Conservation (phyloP, 257 asterid species). For the Ilex aquifolium region DNA sequence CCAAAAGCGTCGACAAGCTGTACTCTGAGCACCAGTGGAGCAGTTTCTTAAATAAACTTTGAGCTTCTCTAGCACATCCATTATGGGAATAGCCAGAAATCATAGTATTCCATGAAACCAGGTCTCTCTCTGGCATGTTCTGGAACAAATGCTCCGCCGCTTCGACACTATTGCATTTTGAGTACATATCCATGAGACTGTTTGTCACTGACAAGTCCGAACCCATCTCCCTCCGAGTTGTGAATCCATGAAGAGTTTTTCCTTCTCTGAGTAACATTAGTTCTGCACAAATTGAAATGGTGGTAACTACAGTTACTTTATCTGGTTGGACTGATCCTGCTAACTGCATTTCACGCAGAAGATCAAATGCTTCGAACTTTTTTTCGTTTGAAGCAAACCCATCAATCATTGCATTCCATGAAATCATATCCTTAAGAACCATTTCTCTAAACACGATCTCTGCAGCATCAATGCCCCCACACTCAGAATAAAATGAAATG, state of each 20-base stretch:
- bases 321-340: slow-evolving; percentile 35
- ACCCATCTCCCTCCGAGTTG: slow-evolving; percentile 44
- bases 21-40: slow-evolving; percentile 18
- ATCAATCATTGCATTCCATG: slow-evolving; percentile 70
- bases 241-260: slow-evolving; percentile 53
- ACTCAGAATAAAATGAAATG: slow-evolving; percentile 50
- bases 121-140: slow-evolving; percentile 41
- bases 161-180: slow-evolving; percentile 28
- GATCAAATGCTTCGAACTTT: slow-evolving; percentile 29
- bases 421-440: slow-evolving; percentile 38
- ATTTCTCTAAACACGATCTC: slow-evolving; percentile 33
- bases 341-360: slow-evolving; percentile 49
- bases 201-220: slow-evolving; percentile 33
- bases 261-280: slow-evolving; percentile 41
- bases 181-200: slow-evolving; percentile 55
- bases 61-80: slow-evolving; percentile 42
- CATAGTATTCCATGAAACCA: slow-evolving; percentile 68
- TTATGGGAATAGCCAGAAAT: slow-evolving; percentile 53
- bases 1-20: slow-evolving; percentile 55
- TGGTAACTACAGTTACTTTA: slow-evolving; percentile 42
- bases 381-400: slow-evolving; percentile 39
- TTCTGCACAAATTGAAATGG: slow-evolving; percentile 47
- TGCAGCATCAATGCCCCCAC: slow-evolving; percentile 31
- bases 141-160: slow-evolving; percentile 40
- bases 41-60: slow-evolving; percentile 43